Evolutionary conservation across 345 rosid genomes (phyloP), one percentile per base, ranked within the genome.

Genomic region (Brassica juncea): DNA sequence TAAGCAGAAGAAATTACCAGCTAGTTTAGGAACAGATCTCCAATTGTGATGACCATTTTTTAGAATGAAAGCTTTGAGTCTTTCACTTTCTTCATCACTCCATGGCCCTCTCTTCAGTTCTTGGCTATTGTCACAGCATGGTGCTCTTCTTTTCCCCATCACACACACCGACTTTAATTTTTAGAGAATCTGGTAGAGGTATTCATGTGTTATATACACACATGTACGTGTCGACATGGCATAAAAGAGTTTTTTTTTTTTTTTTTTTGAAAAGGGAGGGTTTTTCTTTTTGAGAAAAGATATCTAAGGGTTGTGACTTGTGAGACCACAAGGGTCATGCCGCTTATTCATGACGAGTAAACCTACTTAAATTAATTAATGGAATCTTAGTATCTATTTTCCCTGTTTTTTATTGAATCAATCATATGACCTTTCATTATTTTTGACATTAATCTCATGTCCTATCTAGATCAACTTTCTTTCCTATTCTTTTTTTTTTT

Each of bases 1-100:
- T 12, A 47, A 47, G 5, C 55, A 47, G 4, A 47, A 12, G 55
- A 47, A 12, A 44, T n/a, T 1, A 74, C 82, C 82, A 49, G 82
- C 78, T 21, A 80, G 78, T 73, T 68, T 34, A 42, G 82, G 82
- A 52, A 80, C 78, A 68, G 75, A 67, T 68, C 78, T 68, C 82
- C 82, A 80, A 28, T 74, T 80, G 4, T 9, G 6, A 30, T 80
- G 78, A 68, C 82, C 82, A 74, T 74, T 15, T 74, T 73, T 27
- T 0, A 49, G 30, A 2, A 73, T 61, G 35, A 73, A 80, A 35
- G 64, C 27, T 68, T 5, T 74, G 75, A 80, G 82, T 34, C 1
- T 80, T 62, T 80, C 70, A 68, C 75, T 68, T 62, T 80, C 82
- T 61, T 68, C 82, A 16, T 68, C 78, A 73, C 78, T 80, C 78